Evolutionary conservation across 805 yeast species (phyloP).

Genomic region (Candida golubevii): DNA sequence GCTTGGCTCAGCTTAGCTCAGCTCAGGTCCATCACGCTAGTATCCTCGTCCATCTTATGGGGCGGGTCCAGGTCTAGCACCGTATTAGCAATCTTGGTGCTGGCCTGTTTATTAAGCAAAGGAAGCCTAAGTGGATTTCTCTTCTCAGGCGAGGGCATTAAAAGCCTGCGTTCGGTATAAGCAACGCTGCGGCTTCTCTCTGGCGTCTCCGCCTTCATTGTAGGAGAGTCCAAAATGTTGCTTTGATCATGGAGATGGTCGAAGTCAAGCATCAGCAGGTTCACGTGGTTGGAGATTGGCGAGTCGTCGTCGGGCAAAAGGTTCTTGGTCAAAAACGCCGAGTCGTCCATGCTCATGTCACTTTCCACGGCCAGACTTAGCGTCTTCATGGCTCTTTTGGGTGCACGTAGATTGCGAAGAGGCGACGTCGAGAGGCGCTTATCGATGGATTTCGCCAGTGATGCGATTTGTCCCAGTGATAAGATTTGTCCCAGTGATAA

Average conservation of each 20-base stretch:
- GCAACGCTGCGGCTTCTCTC: no score
- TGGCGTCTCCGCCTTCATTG: conserved; percentile 4
- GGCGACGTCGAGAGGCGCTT: conserved; percentile 26
- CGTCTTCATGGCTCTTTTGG: conserved; percentile 1
- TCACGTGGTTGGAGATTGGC: conserved; percentile 23
- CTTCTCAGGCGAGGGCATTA: no score
- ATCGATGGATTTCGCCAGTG: background rate
- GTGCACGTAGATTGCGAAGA: conserved; percentile 13
- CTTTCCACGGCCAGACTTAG: conserved; percentile 17
- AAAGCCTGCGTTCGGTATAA: no score
- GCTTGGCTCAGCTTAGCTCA: no score
- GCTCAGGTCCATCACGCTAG: no score
- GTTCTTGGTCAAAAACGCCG: conserved; percentile 18
- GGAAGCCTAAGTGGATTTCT: no score
- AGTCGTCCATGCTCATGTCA: conserved; percentile 31
- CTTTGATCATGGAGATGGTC: conserved; percentile 27
- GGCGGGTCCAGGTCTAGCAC: background rate
- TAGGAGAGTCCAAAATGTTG: conserved; percentile 28
- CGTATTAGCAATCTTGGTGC: conserved; percentile 17
- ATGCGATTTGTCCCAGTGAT: no score
- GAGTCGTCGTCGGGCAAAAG: conserved; percentile 23
- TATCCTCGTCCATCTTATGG: no score
- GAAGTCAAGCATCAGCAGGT: conserved; percentile 22
- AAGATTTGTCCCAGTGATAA: no score
- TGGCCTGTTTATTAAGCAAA: conserved; percentile 31